These are phyloP conservation scores for Sindora glabra DNA, from an alignment of 306 rosid species.

Conservation along the genomic window DNA sequence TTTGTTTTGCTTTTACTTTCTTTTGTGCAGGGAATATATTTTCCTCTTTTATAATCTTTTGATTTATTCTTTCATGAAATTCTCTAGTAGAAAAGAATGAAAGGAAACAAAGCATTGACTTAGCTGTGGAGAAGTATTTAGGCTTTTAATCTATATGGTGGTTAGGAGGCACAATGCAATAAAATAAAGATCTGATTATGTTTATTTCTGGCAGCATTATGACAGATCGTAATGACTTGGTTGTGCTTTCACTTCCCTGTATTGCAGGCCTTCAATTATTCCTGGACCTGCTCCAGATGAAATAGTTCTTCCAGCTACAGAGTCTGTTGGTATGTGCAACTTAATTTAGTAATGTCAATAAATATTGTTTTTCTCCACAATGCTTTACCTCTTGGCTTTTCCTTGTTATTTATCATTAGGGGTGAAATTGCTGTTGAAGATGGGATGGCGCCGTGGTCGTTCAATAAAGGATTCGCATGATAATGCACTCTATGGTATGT, in stretches of 20 bases:
- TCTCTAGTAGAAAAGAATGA: too few species aligned
- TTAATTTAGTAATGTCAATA: neutral
- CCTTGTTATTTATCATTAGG: constrained; percentile 39
- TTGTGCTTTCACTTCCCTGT: constrained; percentile 1
- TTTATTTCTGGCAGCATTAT: neutral
- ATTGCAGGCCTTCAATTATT: constrained; percentile 78
- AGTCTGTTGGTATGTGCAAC: constrained; percentile 72
- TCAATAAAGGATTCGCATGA: constrained; percentile 78
- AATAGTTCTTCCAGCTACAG: constrained; percentile 73
- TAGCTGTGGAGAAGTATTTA: too few species aligned
- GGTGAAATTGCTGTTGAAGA: constrained; percentile 75
- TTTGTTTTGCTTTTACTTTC: too few species aligned
- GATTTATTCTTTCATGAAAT: too few species aligned
- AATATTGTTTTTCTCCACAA: neutral
- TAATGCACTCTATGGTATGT: constrained; percentile 58
- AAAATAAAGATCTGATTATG: neutral
- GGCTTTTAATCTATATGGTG: too few species aligned
- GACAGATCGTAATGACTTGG: constrained; percentile 10
- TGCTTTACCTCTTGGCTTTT: constrained; percentile 10
- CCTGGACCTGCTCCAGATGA: constrained; percentile 98
- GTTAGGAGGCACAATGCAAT: neutral
- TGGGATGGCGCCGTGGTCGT: constrained; percentile 99
- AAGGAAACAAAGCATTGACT: too few species aligned
- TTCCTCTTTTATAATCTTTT: neutral
- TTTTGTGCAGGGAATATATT: neutral